Conservation (phyloP, 306 rosid species). For the Trifolium pratense region DNA sequence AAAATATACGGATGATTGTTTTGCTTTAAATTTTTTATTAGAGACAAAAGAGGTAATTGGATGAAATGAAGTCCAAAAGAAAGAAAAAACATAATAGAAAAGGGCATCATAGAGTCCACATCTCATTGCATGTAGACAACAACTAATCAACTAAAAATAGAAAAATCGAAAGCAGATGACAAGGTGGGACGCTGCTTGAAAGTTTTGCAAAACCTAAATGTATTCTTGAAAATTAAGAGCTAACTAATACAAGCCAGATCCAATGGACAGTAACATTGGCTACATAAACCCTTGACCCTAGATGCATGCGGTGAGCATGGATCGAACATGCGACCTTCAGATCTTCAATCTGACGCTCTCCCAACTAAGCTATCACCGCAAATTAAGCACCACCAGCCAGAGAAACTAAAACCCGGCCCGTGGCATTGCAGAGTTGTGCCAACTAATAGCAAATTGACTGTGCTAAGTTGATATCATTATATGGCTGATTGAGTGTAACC, state of each 20-base stretch:
- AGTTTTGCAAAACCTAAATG: conserved; percentile 19
- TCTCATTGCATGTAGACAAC: conserved; percentile 8
- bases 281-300: conserved; percentile 45
- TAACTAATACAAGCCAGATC: conserved; percentile 26
- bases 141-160: conserved; percentile 4
- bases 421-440: conserved; percentile 30
- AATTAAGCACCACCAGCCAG: conserved; percentile 52
- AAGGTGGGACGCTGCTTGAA: background rate
- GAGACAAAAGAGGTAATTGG: conserved; percentile 13
- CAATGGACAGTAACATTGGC: conserved; percentile 7
- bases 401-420: conserved; percentile 38
- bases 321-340: conserved; percentile 77
- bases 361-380: conserved; percentile 83
- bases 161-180: conserved; percentile 8
- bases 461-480: conserved; percentile 20
- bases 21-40: background rate
- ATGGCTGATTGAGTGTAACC: conserved; percentile 14
- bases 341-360: conserved; percentile 75
- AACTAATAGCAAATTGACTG: conserved; percentile 25
- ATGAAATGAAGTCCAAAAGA: conserved; percentile 1
- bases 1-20: background rate
- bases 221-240: conserved; percentile 20
- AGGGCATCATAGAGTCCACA: conserved; percentile 12
- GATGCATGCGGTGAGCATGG: conserved; percentile 72
- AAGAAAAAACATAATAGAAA: background rate